phyloP scores from a whole-genome alignment of 2,329 filamentous ascomycete species.

The Aspergillus clavatus region DNA sequence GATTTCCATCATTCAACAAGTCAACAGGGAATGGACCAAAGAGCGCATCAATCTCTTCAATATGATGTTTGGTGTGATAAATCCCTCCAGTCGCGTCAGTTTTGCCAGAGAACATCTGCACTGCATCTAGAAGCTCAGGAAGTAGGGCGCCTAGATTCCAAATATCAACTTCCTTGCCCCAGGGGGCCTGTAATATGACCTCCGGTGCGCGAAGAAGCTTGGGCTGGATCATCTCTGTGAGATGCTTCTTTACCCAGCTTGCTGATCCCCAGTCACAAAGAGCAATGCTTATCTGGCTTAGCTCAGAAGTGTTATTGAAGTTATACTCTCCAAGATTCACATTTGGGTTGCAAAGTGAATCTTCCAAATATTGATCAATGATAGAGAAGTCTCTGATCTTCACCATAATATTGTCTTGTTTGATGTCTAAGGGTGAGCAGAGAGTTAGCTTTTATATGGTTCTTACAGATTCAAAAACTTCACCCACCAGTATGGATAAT shows the following conservation, averaged over 20 bases:
- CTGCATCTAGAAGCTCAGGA: slow-evolving; percentile 11
- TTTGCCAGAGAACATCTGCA: slow-evolving; percentile 4
- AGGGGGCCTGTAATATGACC: slow-evolving; percentile 21
- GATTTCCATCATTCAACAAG: not conserved
- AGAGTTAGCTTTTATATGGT: no score
- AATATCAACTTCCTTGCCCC: slow-evolving; percentile 22
- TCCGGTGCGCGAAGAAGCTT: slow-evolving; percentile 26
- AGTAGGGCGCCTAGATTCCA: slow-evolving; percentile 22
- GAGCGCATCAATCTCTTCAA: slow-evolving; percentile 10
- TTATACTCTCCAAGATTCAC: no score
- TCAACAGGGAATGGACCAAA: slow-evolving; percentile 11
- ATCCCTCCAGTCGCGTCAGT: slow-evolving; percentile 1
- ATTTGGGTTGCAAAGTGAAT: slow-evolving; percentile 2
- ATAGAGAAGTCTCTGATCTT: slow-evolving; percentile 5
- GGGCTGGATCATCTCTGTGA: slow-evolving; percentile 22
- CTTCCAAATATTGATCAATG: slow-evolving; percentile 11
- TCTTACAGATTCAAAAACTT: no score
- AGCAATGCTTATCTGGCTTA: no score
- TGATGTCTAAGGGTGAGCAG: slow-evolving; percentile 7
- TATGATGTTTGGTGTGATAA: slow-evolving; percentile 10
- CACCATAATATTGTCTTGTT: slow-evolving; percentile 9
- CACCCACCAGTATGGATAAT: slow-evolving; percentile 23
- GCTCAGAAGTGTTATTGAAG: no score
- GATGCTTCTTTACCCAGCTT: slow-evolving; percentile 18
- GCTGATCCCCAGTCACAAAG: slow-evolving; percentile 25